Conservation (phyloP, 2,329 filamentous ascomycete genomes). For the Cercospora sesami region DNA sequence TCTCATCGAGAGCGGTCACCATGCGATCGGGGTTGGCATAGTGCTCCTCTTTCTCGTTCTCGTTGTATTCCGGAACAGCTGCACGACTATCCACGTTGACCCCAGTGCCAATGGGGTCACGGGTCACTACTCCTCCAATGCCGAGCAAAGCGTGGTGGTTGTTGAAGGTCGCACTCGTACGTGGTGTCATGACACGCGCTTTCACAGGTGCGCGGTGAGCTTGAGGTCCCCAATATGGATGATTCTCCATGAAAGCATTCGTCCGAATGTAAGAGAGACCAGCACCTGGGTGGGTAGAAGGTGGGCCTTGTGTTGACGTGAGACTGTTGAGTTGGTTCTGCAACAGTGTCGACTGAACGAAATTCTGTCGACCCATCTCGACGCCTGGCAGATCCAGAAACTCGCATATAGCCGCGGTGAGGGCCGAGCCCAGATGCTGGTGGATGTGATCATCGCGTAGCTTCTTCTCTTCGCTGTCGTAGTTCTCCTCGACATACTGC, state of each 20-base stretch:
- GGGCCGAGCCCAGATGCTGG: conserved; percentile 49
- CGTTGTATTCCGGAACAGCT: conserved; percentile 2
- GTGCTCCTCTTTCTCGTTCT: conserved; percentile 38
- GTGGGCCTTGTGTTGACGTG: conserved; percentile 46
- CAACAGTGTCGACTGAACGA: conserved; percentile 11
- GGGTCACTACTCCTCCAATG: conserved; percentile 47
- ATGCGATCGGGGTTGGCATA: conserved; percentile 46
- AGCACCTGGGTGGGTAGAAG: conserved; percentile 64
- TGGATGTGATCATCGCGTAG: conserved; percentile 52
- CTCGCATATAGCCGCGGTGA: conserved; percentile 55
- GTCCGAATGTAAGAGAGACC: conserved; percentile 63
- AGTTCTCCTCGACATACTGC: conserved; percentile 31
- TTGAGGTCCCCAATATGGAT: conserved; percentile 62
- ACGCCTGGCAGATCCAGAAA: conserved; percentile 54
- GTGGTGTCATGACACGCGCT: conserved; percentile 57
- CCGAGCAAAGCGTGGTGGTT: conserved; percentile 43
- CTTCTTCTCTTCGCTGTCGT: conserved; percentile 36
- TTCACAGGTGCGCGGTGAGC: conserved; percentile 53
- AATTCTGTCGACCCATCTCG: conserved; percentile 8
- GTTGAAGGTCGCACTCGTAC: conserved; percentile 41
- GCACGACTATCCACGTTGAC: neutral
- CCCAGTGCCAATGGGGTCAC: conserved; percentile 14
- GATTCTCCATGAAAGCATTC: conserved; percentile 57
- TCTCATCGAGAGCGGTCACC: conserved; percentile 43
- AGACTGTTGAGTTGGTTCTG: conserved; percentile 29